phyloP scores from a whole-genome alignment of 129 eudicot genomes.

The Erigeron canadensis region DNA sequence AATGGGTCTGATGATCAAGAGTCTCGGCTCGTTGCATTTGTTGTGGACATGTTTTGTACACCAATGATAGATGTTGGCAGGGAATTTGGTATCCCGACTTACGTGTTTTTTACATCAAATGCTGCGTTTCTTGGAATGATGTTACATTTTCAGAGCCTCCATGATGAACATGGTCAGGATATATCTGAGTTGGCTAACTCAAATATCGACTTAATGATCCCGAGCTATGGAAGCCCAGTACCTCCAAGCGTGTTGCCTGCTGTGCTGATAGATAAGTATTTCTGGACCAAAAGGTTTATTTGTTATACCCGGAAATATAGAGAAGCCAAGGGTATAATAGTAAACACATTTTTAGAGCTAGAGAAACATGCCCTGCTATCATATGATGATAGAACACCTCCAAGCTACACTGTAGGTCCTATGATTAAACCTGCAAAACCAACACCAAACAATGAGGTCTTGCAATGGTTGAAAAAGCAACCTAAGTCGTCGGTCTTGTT shows the following conservation, averaged over 20 bases:
- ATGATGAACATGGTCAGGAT: constrained; percentile 34
- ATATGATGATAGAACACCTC: constrained; percentile 32
- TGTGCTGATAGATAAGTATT: constrained; percentile 24
- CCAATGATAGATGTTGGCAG: constrained; percentile 52
- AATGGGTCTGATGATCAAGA: constrained; percentile 10
- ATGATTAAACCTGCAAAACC: constrained; percentile 31
- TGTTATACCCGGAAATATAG: constrained; percentile 34
- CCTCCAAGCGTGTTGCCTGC: constrained; percentile 36
- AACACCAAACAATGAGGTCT: neutral
- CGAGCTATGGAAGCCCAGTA: constrained; percentile 33
- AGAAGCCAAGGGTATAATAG: constrained; percentile 44
- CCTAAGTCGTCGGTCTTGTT: constrained; percentile 35
- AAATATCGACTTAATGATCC: neutral
- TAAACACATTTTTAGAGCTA: constrained; percentile 50
- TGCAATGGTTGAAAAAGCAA: constrained; percentile 51
- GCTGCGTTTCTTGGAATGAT: constrained; percentile 48
- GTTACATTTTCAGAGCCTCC: constrained; percentile 41
- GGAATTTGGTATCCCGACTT: constrained; percentile 40
- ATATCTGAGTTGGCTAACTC: constrained; percentile 25
- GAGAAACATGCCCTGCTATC: constrained; percentile 42
- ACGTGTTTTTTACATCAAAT: constrained; percentile 41
- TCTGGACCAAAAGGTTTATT: constrained; percentile 35
- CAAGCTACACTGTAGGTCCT: constrained; percentile 48
- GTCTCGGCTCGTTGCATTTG: constrained; percentile 22
- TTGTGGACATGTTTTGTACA: constrained; percentile 61